Percentiles rank a stretch among this genome's conserved stretches.
These are phyloP conservation scores for Paecilomyces formosus DNA, from an alignment of 2,329 filamentous ascomycete species.

Conservation along the genomic window DNA sequence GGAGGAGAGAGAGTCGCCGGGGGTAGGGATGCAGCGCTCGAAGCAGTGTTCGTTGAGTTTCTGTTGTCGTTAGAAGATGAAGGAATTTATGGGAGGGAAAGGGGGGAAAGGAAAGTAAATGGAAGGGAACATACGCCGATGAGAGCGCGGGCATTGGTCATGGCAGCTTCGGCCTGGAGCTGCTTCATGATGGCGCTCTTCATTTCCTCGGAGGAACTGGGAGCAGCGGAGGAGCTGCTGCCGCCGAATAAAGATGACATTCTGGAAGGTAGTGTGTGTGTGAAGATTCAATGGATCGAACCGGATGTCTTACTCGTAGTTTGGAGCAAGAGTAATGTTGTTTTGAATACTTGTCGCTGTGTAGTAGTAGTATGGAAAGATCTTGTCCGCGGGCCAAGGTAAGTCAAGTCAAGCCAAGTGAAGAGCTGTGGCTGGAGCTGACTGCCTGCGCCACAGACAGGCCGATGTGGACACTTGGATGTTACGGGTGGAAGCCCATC, in stretches of 20 bases:
- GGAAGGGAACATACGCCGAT: conserved; percentile 52
- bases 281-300: not conserved
- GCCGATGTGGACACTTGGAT: conserved; percentile 18
- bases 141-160: conserved; percentile 61
- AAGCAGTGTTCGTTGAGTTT: conserved; percentile 80
- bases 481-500: conserved; percentile 4
- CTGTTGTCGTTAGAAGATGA: no score
- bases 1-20: conserved; percentile 58
- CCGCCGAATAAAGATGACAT: conserved; percentile 32
- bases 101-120: not conserved
- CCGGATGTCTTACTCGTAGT: not conserved
- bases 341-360: no score
- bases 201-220: conserved; percentile 24
- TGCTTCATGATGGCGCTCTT: conserved; percentile 56
- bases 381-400: not conserved
- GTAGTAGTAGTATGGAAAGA: not conserved
- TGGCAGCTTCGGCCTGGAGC: conserved; percentile 56
- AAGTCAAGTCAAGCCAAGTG: not conserved
- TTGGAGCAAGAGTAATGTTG: no score
- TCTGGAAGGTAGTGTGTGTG: conserved; percentile 6
- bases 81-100: not conserved
- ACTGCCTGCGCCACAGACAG: conserved; percentile 10
- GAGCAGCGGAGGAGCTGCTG: conserved; percentile 16
- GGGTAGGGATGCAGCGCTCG: conserved; percentile 64
- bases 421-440: conserved; percentile 4